These are phyloP conservation scores for Isabelozyma gotoi DNA, from an alignment of 805 yeast species.

Conservation along the genomic window DNA sequence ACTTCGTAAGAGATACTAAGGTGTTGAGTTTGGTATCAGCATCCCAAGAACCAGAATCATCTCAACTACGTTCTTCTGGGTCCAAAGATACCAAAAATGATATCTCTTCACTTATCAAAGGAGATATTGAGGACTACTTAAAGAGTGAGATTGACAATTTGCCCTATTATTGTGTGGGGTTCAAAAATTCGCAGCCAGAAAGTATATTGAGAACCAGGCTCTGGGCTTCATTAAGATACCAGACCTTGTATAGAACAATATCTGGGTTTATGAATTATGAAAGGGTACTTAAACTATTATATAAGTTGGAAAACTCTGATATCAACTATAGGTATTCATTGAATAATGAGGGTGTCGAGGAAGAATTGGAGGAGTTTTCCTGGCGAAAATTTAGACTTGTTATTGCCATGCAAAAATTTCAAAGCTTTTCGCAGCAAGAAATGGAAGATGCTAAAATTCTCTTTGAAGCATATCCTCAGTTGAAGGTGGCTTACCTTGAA, in stretches of 20 bases:
- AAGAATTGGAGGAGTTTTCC: conserved; percentile 47
- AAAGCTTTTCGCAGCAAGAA: conserved; percentile 65
- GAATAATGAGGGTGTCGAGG: conserved; percentile 11
- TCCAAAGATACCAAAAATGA: background rate
- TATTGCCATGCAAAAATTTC: conserved; percentile 85
- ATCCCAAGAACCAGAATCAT: conserved; percentile 3
- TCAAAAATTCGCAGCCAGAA: conserved; percentile 63
- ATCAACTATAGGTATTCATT: conserved; percentile 26
- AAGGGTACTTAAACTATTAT: conserved; percentile 68
- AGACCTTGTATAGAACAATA: conserved; percentile 78
- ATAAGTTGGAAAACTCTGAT: conserved; percentile 64
- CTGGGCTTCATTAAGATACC: conserved; percentile 85
- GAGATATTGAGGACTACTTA: conserved; percentile 15
- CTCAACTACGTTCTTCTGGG: background rate
- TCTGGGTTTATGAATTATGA: conserved; percentile 82
- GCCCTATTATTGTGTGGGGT: conserved; percentile 73
- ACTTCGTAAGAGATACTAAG: conserved; percentile 76
- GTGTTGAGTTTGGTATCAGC: conserved; percentile 19
- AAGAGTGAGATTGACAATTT: conserved; percentile 54
- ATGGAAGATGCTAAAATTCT: conserved; percentile 64
- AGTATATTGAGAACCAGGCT: conserved; percentile 70
- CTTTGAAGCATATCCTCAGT: conserved; percentile 70
- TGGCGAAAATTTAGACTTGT: conserved; percentile 76
- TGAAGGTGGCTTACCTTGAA: conserved; percentile 55
- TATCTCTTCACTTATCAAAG: conserved; percentile 9